Evolutionary conservation across 768 basidiomycete species (phyloP).

Genomic region (Strobilomyces confusus): DNA sequence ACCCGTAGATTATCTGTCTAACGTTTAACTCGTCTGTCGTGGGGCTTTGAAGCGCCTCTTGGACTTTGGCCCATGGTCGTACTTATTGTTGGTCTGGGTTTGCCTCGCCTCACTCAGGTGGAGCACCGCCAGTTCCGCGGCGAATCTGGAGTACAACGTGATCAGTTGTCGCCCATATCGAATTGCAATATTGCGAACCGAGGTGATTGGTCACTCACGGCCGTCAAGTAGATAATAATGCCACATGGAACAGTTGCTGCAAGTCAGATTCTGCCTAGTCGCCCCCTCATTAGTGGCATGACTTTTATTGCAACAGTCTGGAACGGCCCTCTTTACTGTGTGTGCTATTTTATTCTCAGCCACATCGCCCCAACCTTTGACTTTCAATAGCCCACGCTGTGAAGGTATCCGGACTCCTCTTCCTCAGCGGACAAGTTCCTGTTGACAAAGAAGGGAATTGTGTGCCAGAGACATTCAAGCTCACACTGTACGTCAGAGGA

Average conservation of each 20-base stretch:
- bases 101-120: neutral
- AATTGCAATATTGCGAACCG: neutral
- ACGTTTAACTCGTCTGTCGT: no score
- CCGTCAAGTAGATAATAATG: no score
- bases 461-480: slow-evolving; percentile 53
- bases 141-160: neutral
- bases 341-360: neutral
- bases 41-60: neutral
- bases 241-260: neutral
- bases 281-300: slow-evolving; percentile 22
- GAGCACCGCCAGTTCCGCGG: neutral
- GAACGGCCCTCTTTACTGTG: slow-evolving; percentile 36
- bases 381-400: slow-evolving; percentile 46
- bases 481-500: slow-evolving; percentile 45
- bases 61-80: neutral
- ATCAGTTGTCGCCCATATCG: neutral
- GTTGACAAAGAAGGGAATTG: slow-evolving; percentile 44
- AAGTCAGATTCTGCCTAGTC: neutral
- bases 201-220: slow-evolving; percentile 7
- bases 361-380: neutral
- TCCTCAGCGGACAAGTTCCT: slow-evolving; percentile 59
- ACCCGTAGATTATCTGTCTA: no score
- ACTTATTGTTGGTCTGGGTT: neutral
- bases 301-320: slow-evolving; percentile 47
- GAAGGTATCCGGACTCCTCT: slow-evolving; percentile 55